Conservation (phyloP, 345 rosid species). For the Hibiscus syriacus region DNA sequence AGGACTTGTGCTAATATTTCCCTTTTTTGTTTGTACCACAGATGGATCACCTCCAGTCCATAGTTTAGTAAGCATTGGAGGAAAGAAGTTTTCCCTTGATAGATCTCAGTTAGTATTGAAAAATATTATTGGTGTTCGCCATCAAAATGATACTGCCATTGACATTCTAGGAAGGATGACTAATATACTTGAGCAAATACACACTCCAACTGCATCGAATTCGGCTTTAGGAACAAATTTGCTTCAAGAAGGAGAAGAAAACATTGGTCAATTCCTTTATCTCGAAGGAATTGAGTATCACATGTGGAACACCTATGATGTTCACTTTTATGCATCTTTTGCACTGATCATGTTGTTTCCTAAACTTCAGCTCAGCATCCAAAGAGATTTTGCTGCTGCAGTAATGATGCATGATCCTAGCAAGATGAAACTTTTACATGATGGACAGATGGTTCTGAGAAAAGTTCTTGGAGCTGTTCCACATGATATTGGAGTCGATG, state of each 20-base stretch:
- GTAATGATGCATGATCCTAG: constrained; percentile 92
- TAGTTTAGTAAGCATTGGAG: constrained; percentile 56
- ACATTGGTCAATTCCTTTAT: constrained; percentile 90
- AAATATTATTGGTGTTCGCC: constrained; percentile 17
- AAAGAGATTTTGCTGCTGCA: constrained; percentile 89
- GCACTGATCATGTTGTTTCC: constrained; percentile 88
- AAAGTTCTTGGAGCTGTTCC: constrained; percentile 97
- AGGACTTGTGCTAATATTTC: not conserved
- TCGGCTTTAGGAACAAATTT: constrained; percentile 87
- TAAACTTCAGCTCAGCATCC: constrained; percentile 83
- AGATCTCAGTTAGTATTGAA: constrained; percentile 34
- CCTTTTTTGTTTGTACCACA: constrained; percentile 18
- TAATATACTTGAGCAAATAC: constrained; percentile 51
- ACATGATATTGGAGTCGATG: constrained; percentile 74
- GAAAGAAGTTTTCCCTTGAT: constrained; percentile 75
- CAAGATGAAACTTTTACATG: constrained; percentile 46
- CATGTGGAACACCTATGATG: constrained; percentile 98
- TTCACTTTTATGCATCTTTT: constrained; percentile 89
- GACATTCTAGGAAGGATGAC: constrained; percentile 74
- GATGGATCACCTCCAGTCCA: constrained; percentile 78
- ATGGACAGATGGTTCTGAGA: constrained; percentile 61
- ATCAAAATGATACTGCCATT: constrained; percentile 41
- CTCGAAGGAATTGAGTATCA: constrained; percentile 85
- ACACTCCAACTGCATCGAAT: constrained; percentile 54
- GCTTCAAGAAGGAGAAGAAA: constrained; percentile 90